Evolutionary conservation across 768 basidiomycete genomes (phyloP), one percentile per base, ranked within the genome.

Genomic region (Antrodiella citrinella): DNA sequence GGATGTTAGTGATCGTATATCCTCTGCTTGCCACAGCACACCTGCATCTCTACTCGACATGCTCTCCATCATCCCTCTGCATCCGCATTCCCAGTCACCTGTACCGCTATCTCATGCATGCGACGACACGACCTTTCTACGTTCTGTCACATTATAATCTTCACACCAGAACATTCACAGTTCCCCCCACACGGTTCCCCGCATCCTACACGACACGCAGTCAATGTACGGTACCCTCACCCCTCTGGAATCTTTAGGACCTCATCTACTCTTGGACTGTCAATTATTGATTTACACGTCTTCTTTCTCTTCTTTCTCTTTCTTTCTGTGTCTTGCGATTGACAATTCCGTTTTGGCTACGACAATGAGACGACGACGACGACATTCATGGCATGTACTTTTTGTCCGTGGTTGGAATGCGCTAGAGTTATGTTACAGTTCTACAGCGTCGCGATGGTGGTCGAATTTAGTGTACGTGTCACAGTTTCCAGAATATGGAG

Each of bases 1-100:
- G 65, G 67, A 19, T 71, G 68, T 55, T 70, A 61, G 38, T 63
- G 62, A 58, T 51, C 13, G 56, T 50, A 66, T 48, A 35, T 15
- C 30, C 30, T 15, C 30, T 7, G 44, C 26, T 42, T 44, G 42
- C 25, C 51, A 47, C 47, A 51, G 45, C 47, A 51, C 26, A 35
- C n/a, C 47, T n/a, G 35, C 43, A 25, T 42, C 24, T 44, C 23
- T 21, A 43, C 18, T 24, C 44, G 44, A 13, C 10, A 26, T 35
- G 10, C 26, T 42, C 44, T 21, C 45, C 13, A 42, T 45, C 44
- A 13, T 30, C 13, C 4, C 40, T 9, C 22, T 35, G 30, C 30
- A 35, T 35, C 7, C 15, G 15, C 30, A 35, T 35, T 7, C n/a
- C n/a, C 30, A 35, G 30, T 35, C 30, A 35, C 15, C 7, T 35